phyloP scores from a whole-genome alignment of 768 basidiomycete species.

The Neoboletus magnificus region DNA sequence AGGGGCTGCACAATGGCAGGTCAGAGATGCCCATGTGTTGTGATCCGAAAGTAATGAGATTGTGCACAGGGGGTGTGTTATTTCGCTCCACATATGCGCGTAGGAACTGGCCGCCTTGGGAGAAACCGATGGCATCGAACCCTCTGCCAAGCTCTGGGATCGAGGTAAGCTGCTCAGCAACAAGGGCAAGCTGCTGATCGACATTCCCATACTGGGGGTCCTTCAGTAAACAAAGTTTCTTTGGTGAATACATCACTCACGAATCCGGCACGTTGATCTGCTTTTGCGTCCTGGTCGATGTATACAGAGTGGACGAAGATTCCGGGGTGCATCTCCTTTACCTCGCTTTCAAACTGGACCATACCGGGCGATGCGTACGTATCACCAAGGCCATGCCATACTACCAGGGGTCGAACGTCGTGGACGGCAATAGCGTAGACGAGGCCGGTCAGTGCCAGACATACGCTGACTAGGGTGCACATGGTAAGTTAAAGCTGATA shows the following conservation, averaged over 20 bases:
- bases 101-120: constrained; percentile 87
- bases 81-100: constrained; percentile 79
- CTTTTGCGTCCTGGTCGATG: constrained; percentile 56
- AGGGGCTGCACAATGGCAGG: constrained; percentile 59
- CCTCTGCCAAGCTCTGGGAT: constrained; percentile 65
- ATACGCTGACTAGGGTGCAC: constrained; percentile 10
- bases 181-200: constrained; percentile 62
- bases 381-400: constrained; percentile 87
- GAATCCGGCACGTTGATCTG: constrained; percentile 67
- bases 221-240: constrained; percentile 1
- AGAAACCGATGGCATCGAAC: constrained; percentile 87
- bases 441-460: constrained; percentile 13
- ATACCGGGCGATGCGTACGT: constrained; percentile 72
- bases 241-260: constrained; percentile 45
- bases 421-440: constrained; percentile 12
- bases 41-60: constrained; percentile 83
- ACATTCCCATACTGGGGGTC: constrained; percentile 68
- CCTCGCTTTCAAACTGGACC: constrained; percentile 53
- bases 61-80: constrained; percentile 70
- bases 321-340: constrained; percentile 65
- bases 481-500: constrained; percentile 1
- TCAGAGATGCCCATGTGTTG: constrained; percentile 87
- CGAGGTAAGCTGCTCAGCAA: constrained; percentile 58
- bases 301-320: constrained; percentile 77
- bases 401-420: constrained; percentile 53